Base-by-base conservation (phyloP, 2,329 filamentous ascomycete genomes). In the Bipolaris sorokiniana region DNA sequence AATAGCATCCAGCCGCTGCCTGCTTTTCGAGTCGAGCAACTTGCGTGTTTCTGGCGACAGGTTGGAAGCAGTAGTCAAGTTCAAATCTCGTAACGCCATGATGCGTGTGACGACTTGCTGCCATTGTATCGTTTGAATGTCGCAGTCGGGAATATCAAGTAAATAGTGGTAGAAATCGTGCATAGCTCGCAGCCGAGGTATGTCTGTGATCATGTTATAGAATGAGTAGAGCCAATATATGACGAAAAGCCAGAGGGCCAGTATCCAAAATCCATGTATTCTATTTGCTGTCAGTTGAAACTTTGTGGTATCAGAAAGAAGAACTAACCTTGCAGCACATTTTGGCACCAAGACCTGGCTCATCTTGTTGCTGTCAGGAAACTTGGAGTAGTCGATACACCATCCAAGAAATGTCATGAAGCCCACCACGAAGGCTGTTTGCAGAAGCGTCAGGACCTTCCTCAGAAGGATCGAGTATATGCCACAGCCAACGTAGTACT, bases 91-190 rank as follows among this genome's bases (percentile, higher is more conserved):
- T 20, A 97, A 77, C 6, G 87, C 85, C 86, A 96, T 96, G 58
- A 97, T 83, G 34, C 92, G 88, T 58, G 87, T 90, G 20, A 97
- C 92, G 23, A 97, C 85, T 63, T 95, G 90, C 71, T 96, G 91
- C 93, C 93, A 97, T 5, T 93, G 94, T 48, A 97, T 90, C 0
- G 92, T 96, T 75, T 97, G 93, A 79, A 97, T 95, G 67, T 97
- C 93, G 54, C 89, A 83, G 71, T 90, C 88, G 3, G 90, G 90
- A 41, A 97, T 92, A 37, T 90, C 89, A 9, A 97, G 85, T 3
- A 97, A 83, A 70, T 96, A 83, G 26, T 88, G 82, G 72, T 91
- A 97, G 75, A 97, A 97, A 74, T 95, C 89, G 62, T 92, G 90
- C 78, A 97, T 88, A 48, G 91, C 84, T 55, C 85, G 80, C 23